Evolutionary conservation across 495 filamentous ascomycete genomes (phyloP), one percentile per base, ranked within the genome.

Genomic region (Aspergillus conjunctus): DNA sequence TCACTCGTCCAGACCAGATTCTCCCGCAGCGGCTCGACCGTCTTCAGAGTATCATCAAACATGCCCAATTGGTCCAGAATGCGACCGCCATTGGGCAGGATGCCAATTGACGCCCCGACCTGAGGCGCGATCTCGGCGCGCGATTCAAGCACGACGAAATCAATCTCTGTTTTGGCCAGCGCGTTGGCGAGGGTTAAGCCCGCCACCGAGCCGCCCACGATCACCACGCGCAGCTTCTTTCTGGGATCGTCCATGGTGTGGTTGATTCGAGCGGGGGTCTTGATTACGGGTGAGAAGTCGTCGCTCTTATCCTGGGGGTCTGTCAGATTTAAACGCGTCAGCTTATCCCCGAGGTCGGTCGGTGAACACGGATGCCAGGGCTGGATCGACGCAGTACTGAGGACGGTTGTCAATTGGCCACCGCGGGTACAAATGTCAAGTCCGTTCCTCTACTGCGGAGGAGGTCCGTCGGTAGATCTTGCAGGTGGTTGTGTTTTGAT

Each of bases 191-290:
- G 61, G 2, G 75, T 77, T 1, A 86, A 66, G 1, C 79, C 80
- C 3, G 78, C 73, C n/a, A 84, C 71, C 7, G 77, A 77, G 20
- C 77, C 82, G 41, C 83, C 83, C 8, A 81, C 77, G 45, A 86
- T 77, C 44, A 86, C 71, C 37, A 79, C 80, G 4, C 54, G 51
- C 14, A 63, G 44, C 20, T 11, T 48, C 18, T 48, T 48, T 26
- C 26, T 26, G 5, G 26, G 26, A 17, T n/a, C 9, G n/a, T 48
- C 44, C 44, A 48, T 48, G 51, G 14, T 54, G n/a, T 31, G 26
- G 26, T 26, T 26, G 26, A 26, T 26, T 26, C 26, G 5, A 26
- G 26, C 26, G 2, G 26, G 5, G 26, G 26, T 26, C 26, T n/a
- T n/a, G n/a, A n/a, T n/a, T n/a, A n/a, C n/a, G n/a, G n/a, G n/a